Evolutionary conservation across 192 early-diverging fungal species (phyloP).

Genomic region (Gigaspora rosea): DNA sequence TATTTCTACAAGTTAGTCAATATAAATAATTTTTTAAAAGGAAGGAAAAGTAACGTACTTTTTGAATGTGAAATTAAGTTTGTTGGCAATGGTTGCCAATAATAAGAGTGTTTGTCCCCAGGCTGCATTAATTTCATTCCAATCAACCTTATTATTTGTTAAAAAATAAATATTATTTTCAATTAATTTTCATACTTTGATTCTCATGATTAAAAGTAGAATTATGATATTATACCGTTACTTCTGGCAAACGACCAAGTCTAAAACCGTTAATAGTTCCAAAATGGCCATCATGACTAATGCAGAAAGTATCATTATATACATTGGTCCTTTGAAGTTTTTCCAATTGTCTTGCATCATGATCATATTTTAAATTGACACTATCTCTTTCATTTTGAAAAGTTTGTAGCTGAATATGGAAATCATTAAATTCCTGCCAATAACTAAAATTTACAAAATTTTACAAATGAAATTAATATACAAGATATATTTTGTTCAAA

Average conservation of each 20-base stretch:
- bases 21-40: neutral
- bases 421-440: conserved; percentile 78
- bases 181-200: neutral
- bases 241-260: conserved; percentile 74
- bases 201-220: neutral
- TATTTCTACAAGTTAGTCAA: neutral
- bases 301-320: conserved; percentile 93
- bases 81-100: conserved; percentile 83
- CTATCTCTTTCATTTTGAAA: conserved; percentile 79
- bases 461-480: neutral
- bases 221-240: conserved; percentile 53
- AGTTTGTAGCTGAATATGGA: conserved; percentile 58
- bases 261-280: conserved; percentile 95
- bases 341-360: conserved; percentile 75
- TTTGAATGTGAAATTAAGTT: conserved; percentile 80
- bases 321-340: conserved; percentile 90
- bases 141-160: conserved; percentile 66
- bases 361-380: conserved; percentile 76
- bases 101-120: conserved; percentile 89
- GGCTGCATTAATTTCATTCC: conserved; percentile 96
- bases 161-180: neutral
- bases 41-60: conserved; percentile 44
- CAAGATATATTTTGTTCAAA: neutral
- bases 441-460: conserved; percentile 38
- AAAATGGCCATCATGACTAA: conserved; percentile 81